Evolutionary conservation across 139 green algal species (phyloP), one percentile per base, ranked within the genome.

Genomic region (Coccomyxa sp.): DNA sequence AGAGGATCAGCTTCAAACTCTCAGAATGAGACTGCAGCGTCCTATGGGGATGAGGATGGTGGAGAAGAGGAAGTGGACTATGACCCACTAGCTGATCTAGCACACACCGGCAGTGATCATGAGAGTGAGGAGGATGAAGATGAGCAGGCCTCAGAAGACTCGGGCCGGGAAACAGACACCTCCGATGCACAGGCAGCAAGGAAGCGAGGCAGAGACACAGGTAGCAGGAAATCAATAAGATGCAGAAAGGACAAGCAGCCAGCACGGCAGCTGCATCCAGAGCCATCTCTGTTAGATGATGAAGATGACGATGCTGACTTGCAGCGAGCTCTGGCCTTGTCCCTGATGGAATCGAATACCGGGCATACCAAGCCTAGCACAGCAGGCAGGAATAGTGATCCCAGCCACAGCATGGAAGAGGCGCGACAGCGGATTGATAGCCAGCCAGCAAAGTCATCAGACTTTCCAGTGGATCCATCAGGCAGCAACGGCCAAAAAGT

Each of bases 301-400:
- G 27, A 31, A 57, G 77, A 58, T 31, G 82, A 86, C 58, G 82
- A 86, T 10, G 25, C 16, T 11, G 13, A 82, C 77, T 63, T 86
- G 31, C 82, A 86, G 77, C 82, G 74, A 28, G 82, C 82, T 17
- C 58, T 86, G 38, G 82, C 77, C 14, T 45, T 86, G 77, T 86
- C 82, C 10, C 38, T 86, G 25, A 51, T 32, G 32, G 77, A 66
- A 12, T 51, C 38, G n/a, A 27, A 57, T 11, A 57, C 23, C 7
- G 27, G 32, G 76, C 76, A 17, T 71, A 51, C 63, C 18, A 9
- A 71, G 63, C 63, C 63, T 9, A 71, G 76, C 14, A 25, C 32
- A 27, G 16, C 32, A 28, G 14, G 9, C 31, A 58, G 45, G 14
- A 28, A 11, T 57, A 80, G 30, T 31, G 25, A 59, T 45, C 17